A percentile compares a stretch with the other conserved stretches of the same genome.
Evolutionary conservation across 768 basidiomycete species (phyloP).

Genomic region (Neoboletus brunneissimus): DNA sequence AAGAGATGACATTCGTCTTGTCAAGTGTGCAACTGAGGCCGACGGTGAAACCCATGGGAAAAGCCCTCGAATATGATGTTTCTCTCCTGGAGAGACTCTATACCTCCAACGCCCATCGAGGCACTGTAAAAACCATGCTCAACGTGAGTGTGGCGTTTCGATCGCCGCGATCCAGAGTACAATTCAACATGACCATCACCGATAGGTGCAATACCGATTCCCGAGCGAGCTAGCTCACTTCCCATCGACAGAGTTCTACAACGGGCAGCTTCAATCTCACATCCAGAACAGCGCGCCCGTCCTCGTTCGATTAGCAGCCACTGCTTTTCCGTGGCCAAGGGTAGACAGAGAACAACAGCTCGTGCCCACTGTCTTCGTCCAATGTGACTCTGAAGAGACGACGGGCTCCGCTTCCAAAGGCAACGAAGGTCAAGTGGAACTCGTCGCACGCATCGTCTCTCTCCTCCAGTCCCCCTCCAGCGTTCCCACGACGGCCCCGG

Average conservation of each 20-base stretch:
- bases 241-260: conserved; percentile 63
- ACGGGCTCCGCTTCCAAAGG: conserved; percentile 58
- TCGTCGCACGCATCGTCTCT: conserved; percentile 46
- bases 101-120: conserved; percentile 29
- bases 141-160: conserved; percentile 38
- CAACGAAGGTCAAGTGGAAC: conserved; percentile 55
- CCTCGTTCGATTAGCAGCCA: conserved; percentile 36
- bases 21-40: conserved; percentile 65
- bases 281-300: conserved; percentile 37
- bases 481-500: background rate
- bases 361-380: conserved; percentile 56
- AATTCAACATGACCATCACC: background rate
- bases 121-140: conserved; percentile 58
- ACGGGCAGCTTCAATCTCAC: conserved; percentile 49
- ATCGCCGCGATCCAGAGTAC: background rate
- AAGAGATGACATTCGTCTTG: background rate
- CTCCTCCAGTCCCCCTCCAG: conserved; percentile 32
- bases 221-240: conserved; percentile 55
- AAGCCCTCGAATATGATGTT: conserved; percentile 53
- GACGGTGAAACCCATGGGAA: conserved; percentile 58
- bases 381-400: conserved; percentile 57
- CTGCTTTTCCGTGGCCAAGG: conserved; percentile 59
- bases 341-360: conserved; percentile 24
- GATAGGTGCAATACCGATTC: conserved; percentile 62
- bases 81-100: conserved; percentile 64